Percentiles rank a stretch among this genome's conserved stretches.
phyloP scores from a whole-genome alignment of 306 rosid species.

The Glycyrrhiza uralensis region DNA sequence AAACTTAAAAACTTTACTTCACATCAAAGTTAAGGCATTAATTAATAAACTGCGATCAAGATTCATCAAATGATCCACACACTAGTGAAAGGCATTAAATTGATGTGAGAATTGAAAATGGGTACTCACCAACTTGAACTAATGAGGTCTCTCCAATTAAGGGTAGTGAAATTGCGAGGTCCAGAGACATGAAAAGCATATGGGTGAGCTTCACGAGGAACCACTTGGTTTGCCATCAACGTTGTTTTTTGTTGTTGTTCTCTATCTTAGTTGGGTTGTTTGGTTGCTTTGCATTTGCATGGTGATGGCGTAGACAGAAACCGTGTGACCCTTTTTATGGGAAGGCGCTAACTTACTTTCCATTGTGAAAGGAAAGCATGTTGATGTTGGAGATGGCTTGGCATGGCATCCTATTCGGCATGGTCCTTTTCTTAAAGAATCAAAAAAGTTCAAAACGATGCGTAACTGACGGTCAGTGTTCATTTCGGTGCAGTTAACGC shows the following conservation, averaged over 20 bases:
- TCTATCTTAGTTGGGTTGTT: slow-evolving; percentile 11
- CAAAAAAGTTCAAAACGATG: neutral
- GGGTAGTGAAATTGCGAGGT: slow-evolving; percentile 69
- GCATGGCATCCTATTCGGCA: slow-evolving; percentile 36
- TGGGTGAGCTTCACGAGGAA: slow-evolving; percentile 52
- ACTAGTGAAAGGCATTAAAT: neutral
- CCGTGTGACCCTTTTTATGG: neutral
- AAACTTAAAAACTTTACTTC: neutral
- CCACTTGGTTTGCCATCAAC: slow-evolving; percentile 41
- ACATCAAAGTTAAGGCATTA: neutral
- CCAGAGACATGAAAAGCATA: slow-evolving; percentile 92
- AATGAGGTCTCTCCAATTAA: slow-evolving; percentile 84
- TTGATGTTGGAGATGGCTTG: neutral
- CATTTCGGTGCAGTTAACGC: neutral
- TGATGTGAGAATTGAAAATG: slow-evolving; percentile 27
- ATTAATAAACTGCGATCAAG: neutral
- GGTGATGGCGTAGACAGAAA: neutral
- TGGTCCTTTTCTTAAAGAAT: neutral
- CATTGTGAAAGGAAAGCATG: slow-evolving; percentile 14
- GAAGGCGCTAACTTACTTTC: neutral
- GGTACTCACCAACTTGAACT: slow-evolving; percentile 73
- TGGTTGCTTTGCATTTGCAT: slow-evolving; percentile 21
- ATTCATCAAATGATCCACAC: neutral
- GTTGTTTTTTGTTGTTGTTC: neutral
- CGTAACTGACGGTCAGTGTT: neutral